Evolutionary conservation across 257 asterid genomes (phyloP).

Genomic region (Jacaranda mimosifolia): DNA sequence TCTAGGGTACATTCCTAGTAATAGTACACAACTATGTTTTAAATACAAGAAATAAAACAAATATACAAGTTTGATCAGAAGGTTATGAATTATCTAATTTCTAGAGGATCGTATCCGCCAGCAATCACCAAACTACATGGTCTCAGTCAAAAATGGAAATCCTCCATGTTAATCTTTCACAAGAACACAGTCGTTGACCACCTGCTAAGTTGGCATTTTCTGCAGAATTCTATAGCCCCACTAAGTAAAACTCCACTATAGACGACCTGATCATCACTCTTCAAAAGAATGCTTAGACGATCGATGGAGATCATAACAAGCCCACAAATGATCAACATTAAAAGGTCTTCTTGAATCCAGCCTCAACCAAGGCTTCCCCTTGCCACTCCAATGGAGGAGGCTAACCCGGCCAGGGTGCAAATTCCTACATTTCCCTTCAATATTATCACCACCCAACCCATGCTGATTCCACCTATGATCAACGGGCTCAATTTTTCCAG

Average conservation of each 20-base stretch:
- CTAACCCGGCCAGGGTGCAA: conserved; percentile 84
- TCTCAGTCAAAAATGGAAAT: not conserved
- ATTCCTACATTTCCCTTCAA: conserved; percentile 73
- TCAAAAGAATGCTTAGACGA: conserved; percentile 55
- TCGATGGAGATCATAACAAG: conserved; percentile 77
- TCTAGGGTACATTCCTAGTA: not conserved
- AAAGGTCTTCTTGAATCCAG: conserved; percentile 75
- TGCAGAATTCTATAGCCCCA: too few relatives aligned
- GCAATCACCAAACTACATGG: not conserved
- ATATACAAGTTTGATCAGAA: not conserved
- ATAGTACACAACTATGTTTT: not conserved
- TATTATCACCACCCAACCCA: conserved; percentile 74
- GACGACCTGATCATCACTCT: conserved; percentile 51
- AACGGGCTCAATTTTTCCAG: conserved; percentile 65
- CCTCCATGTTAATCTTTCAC: not conserved
- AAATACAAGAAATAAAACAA: conserved; percentile 21
- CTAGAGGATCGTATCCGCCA: conserved; percentile 19
- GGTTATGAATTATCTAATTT: conserved; percentile 25
- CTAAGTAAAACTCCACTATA: too few relatives aligned
- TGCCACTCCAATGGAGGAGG: conserved; percentile 82
- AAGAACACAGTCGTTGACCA: not conserved
- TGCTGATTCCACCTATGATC: conserved; percentile 87
- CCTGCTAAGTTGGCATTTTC: not conserved
- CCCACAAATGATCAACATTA: conserved; percentile 76
- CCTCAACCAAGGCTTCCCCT: conserved; percentile 89